These are phyloP conservation scores for Neurospora hispaniola DNA, from an alignment of 495 filamentous ascomycete species.

Conservation along the genomic window DNA sequence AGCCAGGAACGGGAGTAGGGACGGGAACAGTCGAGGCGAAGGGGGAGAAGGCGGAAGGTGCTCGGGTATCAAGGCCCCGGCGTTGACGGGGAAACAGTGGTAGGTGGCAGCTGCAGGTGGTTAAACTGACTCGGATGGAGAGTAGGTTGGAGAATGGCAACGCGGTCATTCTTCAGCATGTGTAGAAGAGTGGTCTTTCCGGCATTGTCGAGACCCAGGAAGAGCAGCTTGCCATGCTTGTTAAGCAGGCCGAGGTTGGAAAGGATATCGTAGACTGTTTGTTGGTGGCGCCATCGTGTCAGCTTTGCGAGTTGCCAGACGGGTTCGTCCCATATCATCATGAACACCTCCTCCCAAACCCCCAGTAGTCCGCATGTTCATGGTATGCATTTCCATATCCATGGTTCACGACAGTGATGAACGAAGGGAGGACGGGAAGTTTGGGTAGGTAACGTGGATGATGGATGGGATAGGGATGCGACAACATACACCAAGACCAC, in stretches of 20 bases:
- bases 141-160: conserved; percentile 85
- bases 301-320: conserved; percentile 5
- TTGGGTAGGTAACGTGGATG: background rate
- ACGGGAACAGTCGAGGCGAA: background rate
- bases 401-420: background rate
- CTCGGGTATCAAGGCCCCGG: background rate
- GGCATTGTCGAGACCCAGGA: conserved; percentile 93
- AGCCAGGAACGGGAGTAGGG: background rate
- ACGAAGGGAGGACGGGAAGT: background rate
- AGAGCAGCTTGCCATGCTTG: conserved; percentile 92
- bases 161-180: conserved; percentile 95
- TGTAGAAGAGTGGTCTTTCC: conserved; percentile 92
- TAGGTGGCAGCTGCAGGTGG: background rate
- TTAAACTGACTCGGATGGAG: conserved; percentile 68
- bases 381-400: conserved; percentile 4
- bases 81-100: background rate
- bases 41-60: background rate
- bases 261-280: conserved; percentile 82
- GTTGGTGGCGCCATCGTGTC: conserved; percentile 9
- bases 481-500: conserved; percentile 81
- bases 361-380: background rate
- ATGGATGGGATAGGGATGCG: background rate
- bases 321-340: background rate
- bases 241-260: conserved; percentile 84
- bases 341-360: background rate